phyloP scores from a whole-genome alignment of 1,139 yeast genomes.

The Hanseniaspora uvarum region DNA sequence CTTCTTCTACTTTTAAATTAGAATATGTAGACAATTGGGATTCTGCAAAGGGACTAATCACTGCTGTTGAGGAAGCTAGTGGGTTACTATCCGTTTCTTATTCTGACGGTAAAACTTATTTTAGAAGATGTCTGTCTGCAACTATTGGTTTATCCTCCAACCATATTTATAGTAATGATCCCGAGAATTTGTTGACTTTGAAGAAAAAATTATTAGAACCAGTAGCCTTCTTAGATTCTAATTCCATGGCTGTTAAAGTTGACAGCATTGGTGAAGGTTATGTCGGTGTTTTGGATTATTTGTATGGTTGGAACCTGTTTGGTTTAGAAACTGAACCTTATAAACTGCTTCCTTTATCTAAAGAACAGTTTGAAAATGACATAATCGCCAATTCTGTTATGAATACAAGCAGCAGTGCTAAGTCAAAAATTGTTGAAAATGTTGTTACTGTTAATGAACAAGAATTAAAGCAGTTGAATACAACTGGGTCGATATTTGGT shows the following conservation, averaged over 20 bases:
- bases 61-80: slow-evolving; percentile 65
- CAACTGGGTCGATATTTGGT: slow-evolving; percentile 13
- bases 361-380: slow-evolving; percentile 37
- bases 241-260: slow-evolving; percentile 59
- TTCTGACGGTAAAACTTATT: slow-evolving; percentile 72
- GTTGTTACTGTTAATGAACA: slow-evolving; percentile 14
- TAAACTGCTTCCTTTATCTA: slow-evolving; percentile 68
- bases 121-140: slow-evolving; percentile 60
- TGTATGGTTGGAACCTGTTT: slow-evolving; percentile 68
- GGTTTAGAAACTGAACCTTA: slow-evolving; percentile 96
- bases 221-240: slow-evolving; percentile 83
- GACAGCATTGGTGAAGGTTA: slow-evolving; percentile 52
- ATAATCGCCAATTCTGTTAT: slow-evolving; percentile 55
- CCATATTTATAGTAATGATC: slow-evolving; percentile 55
- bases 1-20: slow-evolving; percentile 1
- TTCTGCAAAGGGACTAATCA: slow-evolving; percentile 49
- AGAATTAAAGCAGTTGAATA: background rate
- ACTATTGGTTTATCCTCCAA: slow-evolving; percentile 40
- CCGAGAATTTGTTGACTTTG: slow-evolving; percentile 66
- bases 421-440: slow-evolving; percentile 9
- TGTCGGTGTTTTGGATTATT: slow-evolving; percentile 65
- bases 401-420: slow-evolving; percentile 10
- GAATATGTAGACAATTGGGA: slow-evolving; percentile 16
- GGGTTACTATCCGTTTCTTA: slow-evolving; percentile 79
- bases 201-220: slow-evolving; percentile 39